These are phyloP conservation scores for Rosa lucieae DNA, from an alignment of 306 rosid species.

Conservation along the genomic window DNA sequence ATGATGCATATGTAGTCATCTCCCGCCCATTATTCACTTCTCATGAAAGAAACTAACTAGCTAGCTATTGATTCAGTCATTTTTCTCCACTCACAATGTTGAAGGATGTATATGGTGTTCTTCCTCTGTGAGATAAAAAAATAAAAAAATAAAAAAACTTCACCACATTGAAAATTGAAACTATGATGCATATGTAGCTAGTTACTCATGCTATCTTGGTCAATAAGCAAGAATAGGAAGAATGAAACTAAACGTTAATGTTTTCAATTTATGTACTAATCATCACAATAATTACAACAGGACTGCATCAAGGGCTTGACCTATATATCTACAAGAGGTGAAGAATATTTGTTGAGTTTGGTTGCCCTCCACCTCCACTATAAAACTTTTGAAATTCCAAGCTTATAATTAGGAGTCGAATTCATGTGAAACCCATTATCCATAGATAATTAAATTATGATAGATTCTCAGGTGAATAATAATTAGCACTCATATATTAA, in stretches of 20 bases:
- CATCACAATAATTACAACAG: slow-evolving; percentile 2
- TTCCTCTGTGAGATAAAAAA: too few species aligned
- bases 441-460: neutral
- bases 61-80: neutral
- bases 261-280: neutral
- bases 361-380: neutral
- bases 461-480: neutral
- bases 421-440: slow-evolving; percentile 18
- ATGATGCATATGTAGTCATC: neutral
- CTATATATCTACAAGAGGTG: neutral
- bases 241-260: neutral
- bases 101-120: too few species aligned
- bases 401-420: neutral
- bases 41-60: too few species aligned
- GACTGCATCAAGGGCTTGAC: slow-evolving; percentile 7
- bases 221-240: neutral
- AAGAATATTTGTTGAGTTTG: neutral
- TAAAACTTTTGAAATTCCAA: neutral
- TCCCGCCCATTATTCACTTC: too few species aligned
- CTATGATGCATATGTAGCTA: neutral
- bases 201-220: neutral
- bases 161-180: neutral
- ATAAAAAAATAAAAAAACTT: too few species aligned
- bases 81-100: neutral
- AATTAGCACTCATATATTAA: neutral